These are phyloP conservation scores for Teratosphaeria zuluensis DNA, from an alignment of 2,329 filamentous ascomycete species.

Conservation along the genomic window DNA sequence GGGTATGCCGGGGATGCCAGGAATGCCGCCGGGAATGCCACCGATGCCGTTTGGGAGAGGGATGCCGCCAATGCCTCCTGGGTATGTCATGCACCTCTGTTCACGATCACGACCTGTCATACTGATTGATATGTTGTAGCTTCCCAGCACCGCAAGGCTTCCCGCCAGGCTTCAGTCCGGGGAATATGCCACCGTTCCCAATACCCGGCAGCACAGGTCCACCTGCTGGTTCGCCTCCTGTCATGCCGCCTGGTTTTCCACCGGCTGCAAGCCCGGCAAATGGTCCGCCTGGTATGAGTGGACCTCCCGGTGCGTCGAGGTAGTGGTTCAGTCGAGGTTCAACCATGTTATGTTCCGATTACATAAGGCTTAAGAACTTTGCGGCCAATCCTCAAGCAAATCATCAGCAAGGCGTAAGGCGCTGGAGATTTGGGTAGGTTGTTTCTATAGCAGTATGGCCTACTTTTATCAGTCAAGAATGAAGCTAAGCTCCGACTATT, in stretches of 20 bases:
- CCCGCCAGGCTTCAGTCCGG: slow-evolving; percentile 3
- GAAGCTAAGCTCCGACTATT: not conserved
- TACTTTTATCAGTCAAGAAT: not conserved
- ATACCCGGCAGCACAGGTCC: not conserved
- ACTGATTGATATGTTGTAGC: not conserved
- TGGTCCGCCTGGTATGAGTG: slow-evolving; percentile 7
- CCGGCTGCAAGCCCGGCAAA: slow-evolving; percentile 5
- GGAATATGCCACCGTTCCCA: slow-evolving; percentile 3
- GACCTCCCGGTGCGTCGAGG: slow-evolving; percentile 5
- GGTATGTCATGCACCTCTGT: slow-evolving; percentile 1
- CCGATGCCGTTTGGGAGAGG: slow-evolving; percentile 9
- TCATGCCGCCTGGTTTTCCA: slow-evolving; percentile 12
- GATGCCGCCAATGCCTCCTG: slow-evolving; percentile 10
- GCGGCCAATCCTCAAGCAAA: not conserved
- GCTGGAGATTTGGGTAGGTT: not conserved
- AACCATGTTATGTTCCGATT: not conserved
- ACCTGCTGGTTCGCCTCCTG: slow-evolving; percentile 10
- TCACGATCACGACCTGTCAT: not conserved
- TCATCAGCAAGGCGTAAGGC: not conserved
- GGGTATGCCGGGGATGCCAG: slow-evolving; percentile 2
- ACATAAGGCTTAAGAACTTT: not conserved
- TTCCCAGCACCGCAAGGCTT: slow-evolving; percentile 4
- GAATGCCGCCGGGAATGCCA: slow-evolving; percentile 5
- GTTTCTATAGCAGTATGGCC: not conserved
- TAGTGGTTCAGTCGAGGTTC: not conserved